Evolutionary conservation across 148 eudicot genomes (phyloP).

Genomic region (Rhododendron kiyosumense): DNA sequence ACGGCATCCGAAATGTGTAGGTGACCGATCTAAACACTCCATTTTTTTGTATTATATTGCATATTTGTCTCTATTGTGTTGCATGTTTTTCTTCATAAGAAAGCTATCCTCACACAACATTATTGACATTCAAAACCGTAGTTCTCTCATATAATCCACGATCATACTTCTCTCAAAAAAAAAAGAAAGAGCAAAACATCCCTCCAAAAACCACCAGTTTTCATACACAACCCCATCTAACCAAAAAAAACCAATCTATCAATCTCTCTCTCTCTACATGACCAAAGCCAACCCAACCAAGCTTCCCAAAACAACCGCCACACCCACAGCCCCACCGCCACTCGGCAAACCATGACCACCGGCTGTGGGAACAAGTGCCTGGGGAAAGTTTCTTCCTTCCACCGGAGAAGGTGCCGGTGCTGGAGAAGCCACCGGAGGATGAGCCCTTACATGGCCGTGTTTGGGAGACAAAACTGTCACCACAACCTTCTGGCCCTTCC

Average conservation of each 20-base stretch:
- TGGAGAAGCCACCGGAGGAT: not conserved
- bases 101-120: not conserved
- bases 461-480: slow-evolving; percentile 3
- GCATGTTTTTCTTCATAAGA: not conserved
- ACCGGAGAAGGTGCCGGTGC: not conserved
- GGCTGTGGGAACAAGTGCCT: not conserved
- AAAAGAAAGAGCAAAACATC: no score
- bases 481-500: not conserved
- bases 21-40: no score
- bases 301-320: not conserved
- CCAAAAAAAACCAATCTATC: not conserved
- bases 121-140: not conserved
- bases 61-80: not conserved
- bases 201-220: not conserved
- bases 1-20: no score
- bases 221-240: not conserved
- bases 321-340: not conserved
- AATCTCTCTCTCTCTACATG: not conserved
- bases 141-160: not conserved
- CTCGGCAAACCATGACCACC: not conserved
- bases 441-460: not conserved
- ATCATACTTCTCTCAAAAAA: not conserved
- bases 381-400: not conserved
- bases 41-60: no score
- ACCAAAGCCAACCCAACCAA: slow-evolving; percentile 1